These are phyloP conservation scores for Cyanidioschyzon merolae DNA, from an alignment of 23 red algal genomes.

Conservation along the genomic window DNA sequence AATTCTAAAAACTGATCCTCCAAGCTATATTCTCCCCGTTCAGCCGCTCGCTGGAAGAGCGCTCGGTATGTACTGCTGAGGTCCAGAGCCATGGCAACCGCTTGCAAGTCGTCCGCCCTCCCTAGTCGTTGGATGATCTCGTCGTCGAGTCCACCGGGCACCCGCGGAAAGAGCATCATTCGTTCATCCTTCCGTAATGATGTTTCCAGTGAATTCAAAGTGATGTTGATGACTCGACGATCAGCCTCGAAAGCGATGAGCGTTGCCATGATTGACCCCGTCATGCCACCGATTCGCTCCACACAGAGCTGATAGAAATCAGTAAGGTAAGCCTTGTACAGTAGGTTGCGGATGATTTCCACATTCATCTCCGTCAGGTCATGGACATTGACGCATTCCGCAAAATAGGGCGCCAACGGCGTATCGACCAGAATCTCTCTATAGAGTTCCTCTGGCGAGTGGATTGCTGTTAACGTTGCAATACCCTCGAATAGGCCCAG, in stretches of 20 bases:
- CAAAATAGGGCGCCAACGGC: slow-evolving; percentile 95
- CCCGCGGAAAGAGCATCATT: slow-evolving; percentile 45
- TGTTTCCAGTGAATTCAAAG: slow-evolving; percentile 92
- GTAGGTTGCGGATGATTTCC: slow-evolving; percentile 94
- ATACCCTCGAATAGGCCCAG: slow-evolving; percentile 83
- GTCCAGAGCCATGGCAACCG: slow-evolving; percentile 70
- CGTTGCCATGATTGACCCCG: slow-evolving; percentile 64
- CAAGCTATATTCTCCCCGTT: slow-evolving; percentile 63
- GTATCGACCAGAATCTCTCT: slow-evolving; percentile 94
- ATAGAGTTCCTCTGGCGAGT: slow-evolving; percentile 89
- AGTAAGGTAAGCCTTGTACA: slow-evolving; percentile 96
- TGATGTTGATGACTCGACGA: slow-evolving; percentile 88
- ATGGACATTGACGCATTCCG: slow-evolving; percentile 83
- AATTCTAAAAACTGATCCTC: slow-evolving; percentile 88
- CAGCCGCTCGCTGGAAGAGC: slow-evolving; percentile 61
- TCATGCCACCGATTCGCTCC: slow-evolving; percentile 56
- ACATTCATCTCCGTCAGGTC: slow-evolving; percentile 92
- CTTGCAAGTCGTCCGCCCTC: slow-evolving; percentile 69
- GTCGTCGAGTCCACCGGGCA: slow-evolving; percentile 46
- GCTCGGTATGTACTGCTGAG: slow-evolving; percentile 48
- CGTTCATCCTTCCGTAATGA: slow-evolving; percentile 57
- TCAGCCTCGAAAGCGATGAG: slow-evolving; percentile 83
- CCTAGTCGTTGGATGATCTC: slow-evolving; percentile 53
- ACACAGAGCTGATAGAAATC: slow-evolving; percentile 70
- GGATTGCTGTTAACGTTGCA: slow-evolving; percentile 63